phyloP scores from a whole-genome alignment of 2,329 filamentous ascomycete species.

The Ophiobolus disseminans region DNA sequence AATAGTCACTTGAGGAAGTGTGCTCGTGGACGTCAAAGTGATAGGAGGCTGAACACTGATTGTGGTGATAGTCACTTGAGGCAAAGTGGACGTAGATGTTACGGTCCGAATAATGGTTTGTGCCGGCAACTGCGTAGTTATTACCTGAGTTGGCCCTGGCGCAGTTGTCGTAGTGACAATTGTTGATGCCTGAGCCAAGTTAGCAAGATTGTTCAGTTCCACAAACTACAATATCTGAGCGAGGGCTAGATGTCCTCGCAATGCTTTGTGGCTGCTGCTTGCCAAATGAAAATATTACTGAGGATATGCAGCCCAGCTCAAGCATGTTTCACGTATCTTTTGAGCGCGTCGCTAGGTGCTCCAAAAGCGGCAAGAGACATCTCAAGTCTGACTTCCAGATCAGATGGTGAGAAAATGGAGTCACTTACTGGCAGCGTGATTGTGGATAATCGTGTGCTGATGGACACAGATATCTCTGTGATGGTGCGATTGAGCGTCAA shows the following conservation, averaged over 20 bases:
- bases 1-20: neutral
- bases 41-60: slow-evolving; percentile 2
- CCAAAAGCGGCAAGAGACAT: no score
- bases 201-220: no score
- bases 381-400: no score
- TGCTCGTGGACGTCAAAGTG: neutral
- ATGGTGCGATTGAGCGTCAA: slow-evolving; percentile 14
- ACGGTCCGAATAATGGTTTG: slow-evolving; percentile 28
- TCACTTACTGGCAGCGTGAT: slow-evolving; percentile 19
- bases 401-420: neutral
- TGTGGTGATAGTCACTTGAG: slow-evolving; percentile 9
- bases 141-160: slow-evolving; percentile 16
- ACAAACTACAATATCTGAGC: no score
- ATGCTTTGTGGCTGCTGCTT: no score
- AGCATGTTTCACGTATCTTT: no score
- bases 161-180: slow-evolving; percentile 25
- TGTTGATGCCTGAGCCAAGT: slow-evolving; percentile 7
- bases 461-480: slow-evolving; percentile 19
- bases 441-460: slow-evolving; percentile 29
- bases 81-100: slow-evolving; percentile 25
- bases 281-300: no score
- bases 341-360: no score
- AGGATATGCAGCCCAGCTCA: no score
- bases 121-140: slow-evolving; percentile 22
- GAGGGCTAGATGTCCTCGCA: no score